Percentiles rank a stretch among this genome's conserved stretches.
These are phyloP conservation scores for Boletus reticuloceps DNA, from an alignment of 768 basidiomycete species.

Conservation along the genomic window DNA sequence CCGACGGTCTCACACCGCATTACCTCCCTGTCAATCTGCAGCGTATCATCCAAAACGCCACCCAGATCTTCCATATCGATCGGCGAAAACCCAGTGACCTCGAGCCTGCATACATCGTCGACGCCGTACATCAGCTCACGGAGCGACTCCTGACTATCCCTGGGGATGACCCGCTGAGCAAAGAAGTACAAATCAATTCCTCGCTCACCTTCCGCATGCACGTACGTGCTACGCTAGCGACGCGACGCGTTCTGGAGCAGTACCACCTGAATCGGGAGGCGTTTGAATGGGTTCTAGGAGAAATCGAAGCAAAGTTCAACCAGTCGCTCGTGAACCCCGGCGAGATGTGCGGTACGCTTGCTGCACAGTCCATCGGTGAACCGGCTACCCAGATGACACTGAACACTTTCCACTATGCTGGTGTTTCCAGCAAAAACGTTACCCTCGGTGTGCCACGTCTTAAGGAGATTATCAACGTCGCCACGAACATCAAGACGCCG, in stretches of 20 bases:
- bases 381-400: constrained; percentile 99
- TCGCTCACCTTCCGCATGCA: constrained; percentile 94
- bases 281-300: constrained; percentile 96
- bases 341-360: constrained; percentile 98
- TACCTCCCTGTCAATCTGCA: constrained; percentile 94
- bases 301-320: constrained; percentile 96
- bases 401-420: constrained; percentile 99
- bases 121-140: constrained; percentile 69
- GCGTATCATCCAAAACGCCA: constrained; percentile 93
- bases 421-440: constrained; percentile 99
- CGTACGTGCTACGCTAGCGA: constrained; percentile 82
- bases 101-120: constrained; percentile 82
- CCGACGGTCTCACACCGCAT: constrained; percentile 67
- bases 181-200: constrained; percentile 82
- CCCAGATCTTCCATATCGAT: constrained; percentile 97
- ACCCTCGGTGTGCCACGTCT: constrained; percentile 98
- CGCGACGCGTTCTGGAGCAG: constrained; percentile 84
- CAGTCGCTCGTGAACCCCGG: constrained; percentile 89
- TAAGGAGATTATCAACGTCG: constrained; percentile 99
- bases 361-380: constrained; percentile 98
- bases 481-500: constrained; percentile 97
- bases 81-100: constrained; percentile 90
- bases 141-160: constrained; percentile 84
- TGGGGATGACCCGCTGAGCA: constrained; percentile 73
- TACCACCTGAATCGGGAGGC: constrained; percentile 89